Evolutionary conservation across 1,284 basidiomycete genomes (phyloP), one percentile per base, ranked within the genome.

Genomic region (Pterulicium gracile): DNA sequence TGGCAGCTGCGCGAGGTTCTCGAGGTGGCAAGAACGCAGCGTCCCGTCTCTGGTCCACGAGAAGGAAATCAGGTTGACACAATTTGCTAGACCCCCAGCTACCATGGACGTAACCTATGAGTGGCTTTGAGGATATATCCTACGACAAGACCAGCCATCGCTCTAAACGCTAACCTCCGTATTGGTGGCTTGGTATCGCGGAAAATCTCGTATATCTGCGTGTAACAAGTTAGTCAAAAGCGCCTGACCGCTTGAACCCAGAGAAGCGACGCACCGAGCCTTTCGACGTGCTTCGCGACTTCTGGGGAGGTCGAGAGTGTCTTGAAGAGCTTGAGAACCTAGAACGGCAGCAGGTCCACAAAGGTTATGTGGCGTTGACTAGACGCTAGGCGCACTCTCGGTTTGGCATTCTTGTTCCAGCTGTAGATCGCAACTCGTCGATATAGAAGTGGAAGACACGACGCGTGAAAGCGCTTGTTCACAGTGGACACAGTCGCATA

Each of bases 1-100:
- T 0, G 61, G 54, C 27, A 68, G 73, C 14, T 53, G 43, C 3
- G 62, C 60, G 3, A 87, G 61, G 14, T 72, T 70, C 20, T 67
- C 54, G 7, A 88, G 65, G 20, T 83, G 71, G 1, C 64, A 61
- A 2, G 75, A 72, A 34, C 67, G 76, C 20, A 88, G 62, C 2
- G 83, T 77, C 2, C 82, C 81, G 53, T 87, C 80, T 35, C 84
- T 72, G 3, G 84, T 87, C 84, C 83, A 88, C 5, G 74, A 75
- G 55, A 79, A 85, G 3, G 75, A 65, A 24, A 54, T 63, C 7
- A 88, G 68, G 50, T 77, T 76, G 24, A 62, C 54, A 53, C 82
- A 84, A 53, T 86, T 82, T 42, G 58, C 55, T 13, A 88, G 60
- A 0, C 74, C 82, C 35, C 50, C 55, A 2, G 70, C 45, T 43